Evolutionary conservation across 805 yeast species (phyloP), one percentile per base, ranked within the genome.

Genomic region (Scheffersomyces ergatensis): DNA sequence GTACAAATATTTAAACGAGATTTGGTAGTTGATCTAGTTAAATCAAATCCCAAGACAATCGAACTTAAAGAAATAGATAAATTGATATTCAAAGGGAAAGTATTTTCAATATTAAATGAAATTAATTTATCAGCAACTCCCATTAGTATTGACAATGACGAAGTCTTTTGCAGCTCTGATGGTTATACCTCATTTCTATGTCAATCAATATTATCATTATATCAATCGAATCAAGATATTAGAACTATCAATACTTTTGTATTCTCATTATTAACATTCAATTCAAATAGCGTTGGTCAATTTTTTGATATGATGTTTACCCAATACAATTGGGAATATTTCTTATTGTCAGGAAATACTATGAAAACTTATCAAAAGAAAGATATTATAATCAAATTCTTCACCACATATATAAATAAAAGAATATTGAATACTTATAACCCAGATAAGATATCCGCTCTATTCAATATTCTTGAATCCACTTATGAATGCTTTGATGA

Each of bases 21-120:
- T 19, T 21, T 44, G 14, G 15, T 44, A 18, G 13, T 16, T 11
- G 21, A 31, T 25, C 27, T 40, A 21, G 12, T 40, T 4, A 33
- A 18, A 11, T 9, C 5, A 32, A 20, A 38, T 42, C 14, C 11
- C 33, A 14, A 24, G 30, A 36, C 40, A 2, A 20, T 53, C 5
- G 57, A 55, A 24, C 25, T 44, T 7, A 57, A 56, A 33, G 74
- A 69, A 41, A 43, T 65, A n/a, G 72, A 67, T 36, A 63, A 62
- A 37, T 47, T 69, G 4, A n/a, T 70, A 8, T 69, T 61, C 45
- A 65, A 55, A 33, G 74, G 74, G 0, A 55, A 49, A 34, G 37
- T 49, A 9, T 61, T 53, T 33, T 40, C 65, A 1, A 38, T 58
- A 12, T 44, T 58, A 13, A 55, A 53, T 25, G 71, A 67, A 40